Percentiles rank a stretch among this genome's conserved stretches.
Conservation (phyloP, 129 eudicot species). For the Ambrosia artemisiifolia region DNA sequence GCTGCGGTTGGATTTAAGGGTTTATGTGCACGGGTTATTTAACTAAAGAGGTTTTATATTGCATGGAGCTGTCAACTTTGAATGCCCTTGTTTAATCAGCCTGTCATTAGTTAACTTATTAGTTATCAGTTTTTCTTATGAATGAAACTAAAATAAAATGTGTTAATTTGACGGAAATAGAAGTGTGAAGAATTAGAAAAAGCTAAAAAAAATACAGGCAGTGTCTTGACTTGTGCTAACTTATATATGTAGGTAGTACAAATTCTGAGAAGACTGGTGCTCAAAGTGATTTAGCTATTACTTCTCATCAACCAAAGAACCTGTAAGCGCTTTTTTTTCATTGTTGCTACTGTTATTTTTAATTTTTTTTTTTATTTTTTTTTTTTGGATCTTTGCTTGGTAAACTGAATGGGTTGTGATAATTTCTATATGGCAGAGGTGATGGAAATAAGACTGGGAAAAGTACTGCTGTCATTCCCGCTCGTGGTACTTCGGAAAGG, state of each 20-base stretch:
- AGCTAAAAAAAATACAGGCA: no score
- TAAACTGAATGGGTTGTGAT: slow-evolving; percentile 11
- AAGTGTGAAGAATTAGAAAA: no score
- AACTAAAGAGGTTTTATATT: no score
- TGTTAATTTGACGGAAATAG: no score
- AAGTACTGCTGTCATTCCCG: slow-evolving; percentile 58
- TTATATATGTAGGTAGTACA: slow-evolving; percentile 43
- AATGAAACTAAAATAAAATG: no score
- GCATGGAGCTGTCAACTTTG: no score
- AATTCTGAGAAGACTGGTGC: slow-evolving; percentile 53
- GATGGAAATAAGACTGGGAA: slow-evolving; percentile 52
- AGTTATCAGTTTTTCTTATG: no score
- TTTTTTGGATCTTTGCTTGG: background rate
- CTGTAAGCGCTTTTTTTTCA: slow-evolving; percentile 40
- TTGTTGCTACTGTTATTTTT: background rate
- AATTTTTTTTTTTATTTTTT: background rate
- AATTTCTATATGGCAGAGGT: slow-evolving; percentile 36
- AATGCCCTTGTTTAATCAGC: no score
- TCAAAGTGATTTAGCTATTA: slow-evolving; percentile 52
- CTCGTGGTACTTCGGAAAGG: slow-evolving; percentile 75
- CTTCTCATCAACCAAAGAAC: slow-evolving; percentile 49
- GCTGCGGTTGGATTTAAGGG: no score
- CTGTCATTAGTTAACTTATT: no score
- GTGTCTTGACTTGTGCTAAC: no score
- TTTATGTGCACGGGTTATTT: no score